These are phyloP conservation scores for Cinnamomum chago DNA, from an alignment of 164 flowering plant genomes.

Conservation along the genomic window DNA sequence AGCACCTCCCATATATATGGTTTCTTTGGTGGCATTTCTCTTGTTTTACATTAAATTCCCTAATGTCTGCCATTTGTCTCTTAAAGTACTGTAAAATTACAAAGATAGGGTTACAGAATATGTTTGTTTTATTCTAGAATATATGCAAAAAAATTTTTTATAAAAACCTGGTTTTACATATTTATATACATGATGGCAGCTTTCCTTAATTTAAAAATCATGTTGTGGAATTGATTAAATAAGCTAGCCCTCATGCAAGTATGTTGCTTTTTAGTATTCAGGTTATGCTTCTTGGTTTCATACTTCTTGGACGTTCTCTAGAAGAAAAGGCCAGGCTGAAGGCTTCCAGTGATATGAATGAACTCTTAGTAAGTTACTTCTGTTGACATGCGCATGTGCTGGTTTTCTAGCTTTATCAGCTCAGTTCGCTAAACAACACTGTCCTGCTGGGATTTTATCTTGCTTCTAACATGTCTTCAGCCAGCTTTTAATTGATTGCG, in stretches of 20 bases:
- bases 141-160: too few species aligned
- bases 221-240: background rate
- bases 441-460: too few species aligned
- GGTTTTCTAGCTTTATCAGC: background rate
- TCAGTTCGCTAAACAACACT: too few species aligned
- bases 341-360: slow-evolving; percentile 98
- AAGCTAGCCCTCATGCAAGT: slow-evolving; percentile 25
- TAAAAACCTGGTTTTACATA: background rate
- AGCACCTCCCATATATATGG: background rate
- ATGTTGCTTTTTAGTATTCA: slow-evolving; percentile 66
- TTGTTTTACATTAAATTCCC: background rate
- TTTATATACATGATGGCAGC: background rate
- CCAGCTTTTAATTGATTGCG: too few species aligned
- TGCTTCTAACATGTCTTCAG: too few species aligned
- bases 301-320: slow-evolving; percentile 92
- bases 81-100: background rate
- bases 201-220: background rate
- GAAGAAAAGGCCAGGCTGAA: slow-evolving; percentile 85
- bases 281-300: slow-evolving; percentile 99
- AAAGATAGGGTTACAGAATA: background rate
- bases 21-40: background rate
- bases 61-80: background rate
- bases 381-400: background rate
- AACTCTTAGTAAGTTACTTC: slow-evolving; percentile 68
- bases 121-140: background rate